Base-by-base conservation (phyloP, 352 stramenopile genomes). In the Thalassiosira hispida region DNA sequence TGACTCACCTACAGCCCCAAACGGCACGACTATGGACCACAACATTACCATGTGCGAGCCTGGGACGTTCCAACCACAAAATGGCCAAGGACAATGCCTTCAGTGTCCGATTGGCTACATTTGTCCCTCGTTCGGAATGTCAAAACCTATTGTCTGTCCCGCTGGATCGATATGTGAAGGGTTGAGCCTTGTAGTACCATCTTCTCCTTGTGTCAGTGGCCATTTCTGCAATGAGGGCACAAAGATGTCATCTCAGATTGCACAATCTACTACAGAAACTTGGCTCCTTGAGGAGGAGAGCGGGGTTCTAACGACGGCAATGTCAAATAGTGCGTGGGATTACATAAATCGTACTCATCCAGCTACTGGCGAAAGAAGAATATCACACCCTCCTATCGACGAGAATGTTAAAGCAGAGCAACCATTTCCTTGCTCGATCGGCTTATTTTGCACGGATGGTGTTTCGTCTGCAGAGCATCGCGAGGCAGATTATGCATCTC, bases 41-140 rank as follows among this genome's bases (percentile, higher is more conserved):
- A 99, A 98, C 76, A 98, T 98, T 70, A 97, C 97, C 12, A 74
- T 98, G 6, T 99, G 97, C 66, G 38, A 91, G 1, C 95, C 96
- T 0, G 96, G 96, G 2, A 95, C 81, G 4, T 98, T 99, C 83
- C 96, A 99, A 85, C 94, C 97, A 3, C 91, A 93, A 7, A 81
- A 92, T 40, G 92, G 88, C 12, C 90, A 97, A 77, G 47, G 29
- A 0, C 67, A 71, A 16, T 99, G 97, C 68, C 77, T 98, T 11
- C 70, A 60, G 1, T 99, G 97, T 61, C 96, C 97, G 0, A 84
- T 99, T 23, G 97, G 97, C 0, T 99, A 94, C 77, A 96, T 95
- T 40, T 99, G 97, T 57, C 96, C 97, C 0, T 90, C 97, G 65
- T 91, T 93, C 74, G 96, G 97, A 7, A 90, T 98, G 65, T 55